Evolutionary conservation across 306 rosid species (phyloP).

Genomic region (Fragaria iinumae): DNA sequence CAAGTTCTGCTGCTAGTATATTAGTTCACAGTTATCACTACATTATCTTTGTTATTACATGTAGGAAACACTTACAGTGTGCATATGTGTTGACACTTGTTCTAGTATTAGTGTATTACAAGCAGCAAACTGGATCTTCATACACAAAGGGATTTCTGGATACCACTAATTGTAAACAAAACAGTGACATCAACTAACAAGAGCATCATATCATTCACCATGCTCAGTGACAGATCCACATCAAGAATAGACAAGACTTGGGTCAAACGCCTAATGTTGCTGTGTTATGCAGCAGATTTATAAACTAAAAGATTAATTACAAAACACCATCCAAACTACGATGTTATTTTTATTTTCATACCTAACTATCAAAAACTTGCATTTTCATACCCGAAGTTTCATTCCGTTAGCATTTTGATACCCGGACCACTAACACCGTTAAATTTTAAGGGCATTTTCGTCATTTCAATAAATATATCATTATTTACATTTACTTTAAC

Average conservation of each 20-base stretch:
- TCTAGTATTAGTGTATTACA: neutral
- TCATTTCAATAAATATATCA: too few relatives aligned
- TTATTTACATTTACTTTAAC: too few relatives aligned
- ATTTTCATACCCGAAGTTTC: too few relatives aligned
- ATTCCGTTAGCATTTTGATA: too few relatives aligned
- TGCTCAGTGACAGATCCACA: neutral
- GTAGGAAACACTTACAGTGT: neutral
- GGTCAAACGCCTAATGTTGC: neutral
- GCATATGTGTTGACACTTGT: neutral
- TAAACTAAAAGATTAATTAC: too few relatives aligned
- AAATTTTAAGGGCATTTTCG: too few relatives aligned
- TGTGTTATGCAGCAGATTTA: neutral
- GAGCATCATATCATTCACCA: constrained; percentile 2
- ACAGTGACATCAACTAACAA: neutral
- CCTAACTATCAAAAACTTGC: too few relatives aligned
- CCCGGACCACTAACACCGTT: too few relatives aligned
- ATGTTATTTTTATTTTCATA: too few relatives aligned
- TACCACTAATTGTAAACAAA: neutral
- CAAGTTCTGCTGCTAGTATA: neutral
- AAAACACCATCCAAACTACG: too few relatives aligned
- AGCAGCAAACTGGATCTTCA: neutral
- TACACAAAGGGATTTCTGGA: neutral
- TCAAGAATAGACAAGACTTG: constrained; percentile 5
- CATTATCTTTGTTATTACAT: neutral
- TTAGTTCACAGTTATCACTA: neutral